Base-by-base conservation (phyloP, 352 stramenopile species). In the Ophiocytium majus region DNA sequence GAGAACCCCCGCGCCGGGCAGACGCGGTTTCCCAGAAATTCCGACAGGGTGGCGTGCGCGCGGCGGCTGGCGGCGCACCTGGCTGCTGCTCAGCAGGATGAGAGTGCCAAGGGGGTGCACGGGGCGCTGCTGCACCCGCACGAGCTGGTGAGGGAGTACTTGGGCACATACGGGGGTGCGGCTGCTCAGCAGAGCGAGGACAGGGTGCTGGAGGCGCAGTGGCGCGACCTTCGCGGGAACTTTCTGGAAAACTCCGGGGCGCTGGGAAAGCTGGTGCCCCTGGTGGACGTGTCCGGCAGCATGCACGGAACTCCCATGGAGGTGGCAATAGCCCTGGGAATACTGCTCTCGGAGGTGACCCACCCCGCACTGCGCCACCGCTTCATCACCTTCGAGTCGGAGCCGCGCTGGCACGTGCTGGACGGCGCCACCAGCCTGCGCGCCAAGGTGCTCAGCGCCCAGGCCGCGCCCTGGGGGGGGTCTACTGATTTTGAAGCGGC, bases 401-500 rank as follows among this genome's bases (percentile, higher is more conserved):
- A 50, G 28, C 90, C 90, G 0, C 19, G 23, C 10, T 92, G 89
- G 88, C 78, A 89, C 75, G 50, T 71, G 33, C 63, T 92, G 19
- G 49, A 88, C 10, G n/a, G 36, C 0, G 50, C 1, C 14, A 75
- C 14, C 5, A 88, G 32, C 9, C 80, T 92, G 43, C 79, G 66
- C 5, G 81, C 90, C 9, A 92, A 92, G 81, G 86, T 92, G 0
- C 19, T n/a, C 33, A 82, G 19, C 0, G 32, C 89, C 14, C n/a
- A 9, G 19, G 9, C 43, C 33, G 89, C 90, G 28, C 80, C 80
- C 0, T 92, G 90, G 90, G 90, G 90, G 50, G 79, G 82, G 19
- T 90, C 43, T 57, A 96, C 92, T 0, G 83, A 94, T 88, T 94
- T 95, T 83, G 87, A 90, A 10, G 82, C 79, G 28, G 93, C 93